Conservation (phyloP, 345 rosid species). For the Leavenworthia alabamica region DNA sequence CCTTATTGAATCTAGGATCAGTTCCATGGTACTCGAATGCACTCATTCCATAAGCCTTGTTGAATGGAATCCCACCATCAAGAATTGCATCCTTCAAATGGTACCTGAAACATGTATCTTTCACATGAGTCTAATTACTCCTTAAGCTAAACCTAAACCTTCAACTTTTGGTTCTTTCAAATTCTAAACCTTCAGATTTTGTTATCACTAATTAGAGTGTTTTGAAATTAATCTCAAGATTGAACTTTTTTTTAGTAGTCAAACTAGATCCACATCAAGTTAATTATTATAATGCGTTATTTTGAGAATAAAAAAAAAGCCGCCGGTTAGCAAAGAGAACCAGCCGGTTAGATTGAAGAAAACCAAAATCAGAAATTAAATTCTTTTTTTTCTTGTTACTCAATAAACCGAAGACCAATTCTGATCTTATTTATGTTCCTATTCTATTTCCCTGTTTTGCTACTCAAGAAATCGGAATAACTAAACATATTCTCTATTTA, state of each 20-base stretch:
- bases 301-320: not conserved
- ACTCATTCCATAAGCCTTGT: slow-evolving; percentile 72
- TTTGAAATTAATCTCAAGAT: not conserved
- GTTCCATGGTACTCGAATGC: slow-evolving; percentile 73
- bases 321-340: not conserved
- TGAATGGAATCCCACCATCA: slow-evolving; percentile 75
- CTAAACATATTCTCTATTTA: not conserved
- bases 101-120: slow-evolving; percentile 43
- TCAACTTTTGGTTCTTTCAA: not conserved
- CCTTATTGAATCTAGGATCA: slow-evolving; percentile 66
- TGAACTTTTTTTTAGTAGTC: not conserved
- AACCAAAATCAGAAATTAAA: not conserved
- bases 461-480: slow-evolving; percentile 1
- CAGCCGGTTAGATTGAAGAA: not conserved
- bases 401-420: not conserved
- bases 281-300: not conserved
- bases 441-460: not conserved
- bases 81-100: slow-evolving; percentile 71
- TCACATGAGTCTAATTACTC: too few species aligned
- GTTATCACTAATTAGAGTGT: not conserved
- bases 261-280: not conserved
- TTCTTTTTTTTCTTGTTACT: not conserved
- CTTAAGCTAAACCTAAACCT: too few species aligned
- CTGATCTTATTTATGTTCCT: not conserved
- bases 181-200: not conserved